These are phyloP conservation scores for Cerioporus squamosus DNA, from an alignment of 1,284 basidiomycete species.

Conservation along the genomic window DNA sequence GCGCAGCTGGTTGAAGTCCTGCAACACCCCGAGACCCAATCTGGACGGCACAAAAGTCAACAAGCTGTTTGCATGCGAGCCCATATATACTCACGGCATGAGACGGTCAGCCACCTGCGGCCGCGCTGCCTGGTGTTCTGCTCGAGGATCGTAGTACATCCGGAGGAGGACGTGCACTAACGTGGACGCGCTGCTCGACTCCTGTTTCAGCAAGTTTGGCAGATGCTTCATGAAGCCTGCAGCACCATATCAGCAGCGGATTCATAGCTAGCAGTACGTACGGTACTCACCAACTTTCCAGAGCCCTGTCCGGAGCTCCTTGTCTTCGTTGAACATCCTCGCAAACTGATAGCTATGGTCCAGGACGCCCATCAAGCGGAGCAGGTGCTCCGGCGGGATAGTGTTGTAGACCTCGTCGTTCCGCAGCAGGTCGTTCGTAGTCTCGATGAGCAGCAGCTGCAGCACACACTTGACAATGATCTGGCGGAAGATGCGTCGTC, in stretches of 20 bases:
- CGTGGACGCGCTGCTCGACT: conserved; percentile 95
- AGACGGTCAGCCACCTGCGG: conserved; percentile 88
- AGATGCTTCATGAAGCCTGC: conserved; percentile 99
- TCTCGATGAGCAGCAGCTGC: conserved; percentile 96
- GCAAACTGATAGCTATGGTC: conserved; percentile 99
- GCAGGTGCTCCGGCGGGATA: conserved; percentile 92
- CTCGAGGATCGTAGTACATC: conserved; percentile 94
- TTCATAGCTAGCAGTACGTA: neutral
- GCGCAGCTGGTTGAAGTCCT: conserved; percentile 91
- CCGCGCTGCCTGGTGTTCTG: conserved; percentile 82
- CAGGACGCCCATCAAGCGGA: conserved; percentile 92
- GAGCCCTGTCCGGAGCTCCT: conserved; percentile 92
- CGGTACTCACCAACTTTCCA: conserved; percentile 95
- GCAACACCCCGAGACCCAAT: conserved; percentile 88
- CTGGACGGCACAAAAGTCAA: conserved; percentile 44
- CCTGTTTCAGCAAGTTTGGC: conserved; percentile 97
- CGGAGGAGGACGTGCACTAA: conserved; percentile 90
- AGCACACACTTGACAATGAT: conserved; percentile 99
- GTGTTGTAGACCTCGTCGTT: conserved; percentile 92
- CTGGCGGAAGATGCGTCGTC: conserved; percentile 94
- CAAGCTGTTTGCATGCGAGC: neutral
- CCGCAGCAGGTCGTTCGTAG: conserved; percentile 93
- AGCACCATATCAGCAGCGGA: neutral
- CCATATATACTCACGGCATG: conserved; percentile 72
- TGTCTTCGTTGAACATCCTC: conserved; percentile 97